Conservation (phyloP, 169 alveolate species). For the Babesia divergens region DNA sequence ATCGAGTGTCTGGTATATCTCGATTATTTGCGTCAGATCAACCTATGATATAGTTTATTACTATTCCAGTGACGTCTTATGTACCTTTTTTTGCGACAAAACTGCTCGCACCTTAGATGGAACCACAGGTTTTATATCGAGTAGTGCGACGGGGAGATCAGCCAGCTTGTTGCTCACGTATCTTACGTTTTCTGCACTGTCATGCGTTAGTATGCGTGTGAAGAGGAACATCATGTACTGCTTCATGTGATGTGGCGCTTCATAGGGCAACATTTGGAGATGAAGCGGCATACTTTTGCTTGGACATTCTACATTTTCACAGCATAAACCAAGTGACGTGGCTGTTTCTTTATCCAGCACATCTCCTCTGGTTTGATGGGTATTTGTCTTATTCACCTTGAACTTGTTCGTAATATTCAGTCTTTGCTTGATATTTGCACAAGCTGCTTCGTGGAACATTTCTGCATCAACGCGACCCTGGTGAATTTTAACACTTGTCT, state of each 20-base stretch:
- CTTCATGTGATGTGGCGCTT: conserved; percentile 18
- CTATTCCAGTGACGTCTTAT: no score
- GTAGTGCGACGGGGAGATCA: background rate
- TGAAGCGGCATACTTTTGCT: conserved; percentile 2
- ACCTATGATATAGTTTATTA: background rate
- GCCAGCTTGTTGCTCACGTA: conserved; percentile 13
- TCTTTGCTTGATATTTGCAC: background rate
- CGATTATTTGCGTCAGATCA: background rate
- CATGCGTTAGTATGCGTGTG: background rate
- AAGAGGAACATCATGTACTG: conserved; percentile 23
- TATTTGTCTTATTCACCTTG: background rate
- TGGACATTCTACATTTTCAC: background rate
- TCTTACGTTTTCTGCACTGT: conserved; percentile 14
- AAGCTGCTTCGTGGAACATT: conserved; percentile 22
- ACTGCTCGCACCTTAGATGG: background rate
- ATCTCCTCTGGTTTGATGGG: background rate
- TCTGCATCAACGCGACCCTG: conserved; percentile 15
- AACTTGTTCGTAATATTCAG: background rate
- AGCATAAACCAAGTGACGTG: conserved; percentile 4
- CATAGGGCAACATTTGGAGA: conserved; percentile 11
- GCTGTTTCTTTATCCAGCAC: conserved; percentile 11
- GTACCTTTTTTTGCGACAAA: background rate
- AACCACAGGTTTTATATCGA: background rate
- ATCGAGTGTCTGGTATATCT: conserved; percentile 3
- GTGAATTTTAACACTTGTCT: background rate